Evolutionary conservation across 2,329 filamentous ascomycete genomes (phyloP).

Genomic region (Elsinoe perseae): DNA sequence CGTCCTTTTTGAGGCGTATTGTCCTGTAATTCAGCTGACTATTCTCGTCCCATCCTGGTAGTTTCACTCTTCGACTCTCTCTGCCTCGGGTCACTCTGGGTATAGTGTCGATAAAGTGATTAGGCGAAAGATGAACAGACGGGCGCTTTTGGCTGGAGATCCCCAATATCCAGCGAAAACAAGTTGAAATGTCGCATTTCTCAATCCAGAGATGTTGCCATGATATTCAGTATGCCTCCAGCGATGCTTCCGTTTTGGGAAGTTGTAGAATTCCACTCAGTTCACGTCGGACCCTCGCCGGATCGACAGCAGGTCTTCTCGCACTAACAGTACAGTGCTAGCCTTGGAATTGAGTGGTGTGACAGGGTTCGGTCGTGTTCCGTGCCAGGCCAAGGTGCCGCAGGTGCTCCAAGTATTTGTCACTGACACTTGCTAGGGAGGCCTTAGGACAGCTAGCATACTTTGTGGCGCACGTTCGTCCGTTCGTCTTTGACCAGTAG

Average conservation of each 20-base stretch:
- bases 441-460: too few relatives aligned
- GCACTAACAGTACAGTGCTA: not conserved
- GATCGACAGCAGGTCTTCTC: not conserved
- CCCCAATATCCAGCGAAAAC: not conserved
- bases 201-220: not conserved
- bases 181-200: not conserved
- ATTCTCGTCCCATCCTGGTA: not conserved
- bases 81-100: not conserved
- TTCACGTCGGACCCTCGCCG: not conserved
- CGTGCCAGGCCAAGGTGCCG: not conserved
- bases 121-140: not conserved
- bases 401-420: constrained; percentile 8
- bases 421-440: not conserved
- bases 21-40: not conserved
- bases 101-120: not conserved
- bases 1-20: not conserved
- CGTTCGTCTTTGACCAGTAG: constrained; percentile 9
- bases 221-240: not conserved
- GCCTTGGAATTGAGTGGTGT: not conserved
- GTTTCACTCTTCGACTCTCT: not conserved
- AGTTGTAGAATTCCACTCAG: constrained; percentile 8
- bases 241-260: not conserved
- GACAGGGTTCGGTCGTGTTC: constrained; percentile 2
- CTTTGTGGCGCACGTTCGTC: constrained; percentile 7
- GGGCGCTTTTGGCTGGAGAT: not conserved